A percentile compares a stretch with the other conserved stretches of the same genome.
Conservation (phyloP, 176 grass and related monocot species). For the Hyparrhenia diplandra region DNA sequence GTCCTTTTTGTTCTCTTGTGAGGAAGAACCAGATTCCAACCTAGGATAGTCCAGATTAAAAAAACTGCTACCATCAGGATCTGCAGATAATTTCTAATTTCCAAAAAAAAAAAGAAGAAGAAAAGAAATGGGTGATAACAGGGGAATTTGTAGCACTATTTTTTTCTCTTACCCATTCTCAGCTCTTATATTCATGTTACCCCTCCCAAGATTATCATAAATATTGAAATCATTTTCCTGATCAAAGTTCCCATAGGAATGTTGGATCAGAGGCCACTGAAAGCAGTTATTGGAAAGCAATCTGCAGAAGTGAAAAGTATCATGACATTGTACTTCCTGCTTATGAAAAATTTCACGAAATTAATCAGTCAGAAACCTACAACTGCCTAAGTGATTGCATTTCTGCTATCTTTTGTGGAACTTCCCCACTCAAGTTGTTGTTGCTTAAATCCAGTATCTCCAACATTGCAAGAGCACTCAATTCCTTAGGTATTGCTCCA, state of each 20-base stretch:
- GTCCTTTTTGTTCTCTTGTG: conserved; percentile 35
- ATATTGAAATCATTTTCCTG: conserved; percentile 44
- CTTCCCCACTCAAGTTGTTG: conserved; percentile 72
- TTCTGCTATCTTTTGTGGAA: conserved; percentile 74
- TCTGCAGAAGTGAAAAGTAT: conserved; percentile 39
- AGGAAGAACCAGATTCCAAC: conserved; percentile 37
- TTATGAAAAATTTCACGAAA: neutral
- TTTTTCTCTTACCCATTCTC: conserved; percentile 53
- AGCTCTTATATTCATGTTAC: conserved; percentile 47
- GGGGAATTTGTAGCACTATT: conserved; percentile 2
- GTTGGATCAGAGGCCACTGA: conserved; percentile 44
- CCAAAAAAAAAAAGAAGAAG: too few species aligned
- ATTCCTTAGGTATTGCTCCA: conserved; percentile 78
- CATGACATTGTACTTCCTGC: conserved; percentile 8
- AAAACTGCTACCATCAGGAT: conserved; percentile 22
- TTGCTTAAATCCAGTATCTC: conserved; percentile 87
- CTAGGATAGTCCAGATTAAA: conserved; percentile 42
- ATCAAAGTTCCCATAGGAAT: conserved; percentile 41
- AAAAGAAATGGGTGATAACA: neutral
- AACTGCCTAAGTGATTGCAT: conserved; percentile 84
- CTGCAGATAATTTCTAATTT: conserved; percentile 13
- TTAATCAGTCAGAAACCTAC: conserved; percentile 50
- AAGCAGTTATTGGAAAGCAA: conserved; percentile 85
- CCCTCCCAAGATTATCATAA: conserved; percentile 39
- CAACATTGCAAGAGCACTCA: conserved; percentile 56